Conservation (phyloP, 1,139 yeast species). For the Diutina rugosa region DNA sequence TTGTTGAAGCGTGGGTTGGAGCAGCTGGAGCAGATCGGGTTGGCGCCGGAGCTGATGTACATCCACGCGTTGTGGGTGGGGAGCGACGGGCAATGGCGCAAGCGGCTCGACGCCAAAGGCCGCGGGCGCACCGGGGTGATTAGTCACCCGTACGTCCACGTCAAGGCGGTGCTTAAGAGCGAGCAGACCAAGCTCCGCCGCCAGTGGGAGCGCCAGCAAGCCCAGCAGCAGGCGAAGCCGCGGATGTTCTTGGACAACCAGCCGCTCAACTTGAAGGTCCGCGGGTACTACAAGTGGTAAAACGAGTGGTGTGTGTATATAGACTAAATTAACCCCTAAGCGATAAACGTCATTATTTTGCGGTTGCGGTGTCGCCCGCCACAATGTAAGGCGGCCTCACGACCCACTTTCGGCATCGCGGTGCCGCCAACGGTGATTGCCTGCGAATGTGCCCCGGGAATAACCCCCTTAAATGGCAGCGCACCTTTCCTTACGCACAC, state of each 20-base stretch:
- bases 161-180: conserved; percentile 64
- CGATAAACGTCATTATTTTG: background rate
- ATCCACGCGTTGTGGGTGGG: conserved; percentile 87
- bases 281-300: conserved; percentile 32
- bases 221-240: conserved; percentile 27
- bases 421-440: background rate
- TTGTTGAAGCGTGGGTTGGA: conserved; percentile 60
- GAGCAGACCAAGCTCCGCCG: conserved; percentile 48
- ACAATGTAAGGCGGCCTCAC: background rate
- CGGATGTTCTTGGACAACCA: conserved; percentile 30
- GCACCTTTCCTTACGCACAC: background rate
- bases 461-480: background rate
- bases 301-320: background rate
- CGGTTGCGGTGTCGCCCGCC: background rate
- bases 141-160: conserved; percentile 66
- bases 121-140: conserved; percentile 83
- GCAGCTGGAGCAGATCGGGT: conserved; percentile 50
- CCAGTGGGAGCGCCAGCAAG: conserved; percentile 42
- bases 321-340: background rate
- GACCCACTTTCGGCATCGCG: no score
- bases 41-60: conserved; percentile 51
- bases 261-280: conserved; percentile 32
- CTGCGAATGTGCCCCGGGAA: background rate
- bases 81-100: conserved; percentile 65
- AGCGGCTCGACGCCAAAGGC: conserved; percentile 75